These are phyloP conservation scores for Geotrichum cucujoidarum DNA, from an alignment of 1,139 yeast genomes.

Conservation along the genomic window DNA sequence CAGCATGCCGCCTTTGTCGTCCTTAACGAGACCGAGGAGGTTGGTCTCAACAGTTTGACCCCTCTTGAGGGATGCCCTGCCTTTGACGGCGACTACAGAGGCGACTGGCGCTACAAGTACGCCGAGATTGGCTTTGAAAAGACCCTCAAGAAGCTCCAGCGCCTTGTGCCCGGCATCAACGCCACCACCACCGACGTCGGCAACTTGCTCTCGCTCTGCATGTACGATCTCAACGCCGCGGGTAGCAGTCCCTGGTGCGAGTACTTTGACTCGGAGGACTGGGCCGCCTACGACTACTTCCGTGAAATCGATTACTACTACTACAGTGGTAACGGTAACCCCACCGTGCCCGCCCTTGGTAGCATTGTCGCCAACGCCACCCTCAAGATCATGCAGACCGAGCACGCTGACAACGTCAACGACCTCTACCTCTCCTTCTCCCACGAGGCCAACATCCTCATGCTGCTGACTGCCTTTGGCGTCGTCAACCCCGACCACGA, in stretches of 20 bases:
- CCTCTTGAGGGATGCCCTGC: slow-evolving; percentile 27
- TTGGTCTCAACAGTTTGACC: slow-evolving; percentile 43
- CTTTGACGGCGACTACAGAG: slow-evolving; percentile 19
- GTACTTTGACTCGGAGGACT: slow-evolving; percentile 53
- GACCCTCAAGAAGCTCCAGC: slow-evolving; percentile 34
- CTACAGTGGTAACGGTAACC: slow-evolving; percentile 50
- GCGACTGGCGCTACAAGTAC: slow-evolving; percentile 16
- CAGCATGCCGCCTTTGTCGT: slow-evolving; percentile 38
- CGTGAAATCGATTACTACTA: slow-evolving; percentile 49
- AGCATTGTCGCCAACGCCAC: slow-evolving; percentile 50
- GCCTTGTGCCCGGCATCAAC: slow-evolving; percentile 43
- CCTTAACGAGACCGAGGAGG: slow-evolving; percentile 35
- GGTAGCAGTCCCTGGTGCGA: slow-evolving; percentile 53
- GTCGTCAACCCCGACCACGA: slow-evolving; percentile 41
- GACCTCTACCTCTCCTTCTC: slow-evolving; percentile 46
- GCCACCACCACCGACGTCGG: slow-evolving; percentile 42
- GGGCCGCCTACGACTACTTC: slow-evolving; percentile 44
- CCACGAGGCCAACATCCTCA: slow-evolving; percentile 55
- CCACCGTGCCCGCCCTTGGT: slow-evolving; percentile 44
- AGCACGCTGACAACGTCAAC: slow-evolving; percentile 37
- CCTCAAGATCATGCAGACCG: slow-evolving; percentile 37
- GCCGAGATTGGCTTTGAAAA: slow-evolving; percentile 37
- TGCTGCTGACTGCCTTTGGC: slow-evolving; percentile 50
- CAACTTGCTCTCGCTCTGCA: slow-evolving; percentile 48
- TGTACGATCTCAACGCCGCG: slow-evolving; percentile 51